phyloP scores from a whole-genome alignment of 2,329 filamentous ascomycete species.

The Calonectria honghensis region DNA sequence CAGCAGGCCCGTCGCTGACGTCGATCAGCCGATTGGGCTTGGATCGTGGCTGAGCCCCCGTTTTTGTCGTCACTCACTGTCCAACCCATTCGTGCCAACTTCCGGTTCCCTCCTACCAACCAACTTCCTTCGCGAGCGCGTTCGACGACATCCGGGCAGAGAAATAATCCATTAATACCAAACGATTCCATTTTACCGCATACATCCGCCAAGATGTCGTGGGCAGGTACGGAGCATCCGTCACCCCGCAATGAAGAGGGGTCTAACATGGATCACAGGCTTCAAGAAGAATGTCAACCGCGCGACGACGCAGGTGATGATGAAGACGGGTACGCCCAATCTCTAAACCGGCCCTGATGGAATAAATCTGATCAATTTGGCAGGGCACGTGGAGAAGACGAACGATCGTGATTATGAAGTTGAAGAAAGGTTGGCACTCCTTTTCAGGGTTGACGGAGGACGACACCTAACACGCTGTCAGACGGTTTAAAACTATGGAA shows the following conservation, averaged over 20 bases:
- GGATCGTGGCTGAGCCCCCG: constrained; percentile 58
- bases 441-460: constrained; percentile 11
- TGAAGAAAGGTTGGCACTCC: constrained; percentile 82
- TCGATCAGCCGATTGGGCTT: constrained; percentile 58
- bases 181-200: constrained; percentile 37
- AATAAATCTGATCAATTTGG: constrained; percentile 39
- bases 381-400: constrained; percentile 97
- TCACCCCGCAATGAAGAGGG: constrained; percentile 56
- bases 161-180: constrained; percentile 36
- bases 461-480: constrained; percentile 61
- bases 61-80: constrained; percentile 57
- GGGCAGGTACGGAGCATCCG: constrained; percentile 74
- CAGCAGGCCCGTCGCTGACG: constrained; percentile 55
- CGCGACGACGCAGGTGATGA: constrained; percentile 99
- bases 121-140: constrained; percentile 44
- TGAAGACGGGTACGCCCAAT: constrained; percentile 87
- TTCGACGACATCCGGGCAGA: constrained; percentile 37
- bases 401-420: constrained; percentile 99
- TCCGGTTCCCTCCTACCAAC: constrained; percentile 43
- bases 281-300: constrained; percentile 96
- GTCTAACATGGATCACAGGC: constrained; percentile 60
- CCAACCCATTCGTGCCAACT: constrained; percentile 50
- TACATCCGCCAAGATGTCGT: constrained; percentile 74
- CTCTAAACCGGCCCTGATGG: neutral
- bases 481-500: constrained; percentile 98